Evolutionary conservation across 306 rosid species (phyloP).

Genomic region (Urtica urens): DNA sequence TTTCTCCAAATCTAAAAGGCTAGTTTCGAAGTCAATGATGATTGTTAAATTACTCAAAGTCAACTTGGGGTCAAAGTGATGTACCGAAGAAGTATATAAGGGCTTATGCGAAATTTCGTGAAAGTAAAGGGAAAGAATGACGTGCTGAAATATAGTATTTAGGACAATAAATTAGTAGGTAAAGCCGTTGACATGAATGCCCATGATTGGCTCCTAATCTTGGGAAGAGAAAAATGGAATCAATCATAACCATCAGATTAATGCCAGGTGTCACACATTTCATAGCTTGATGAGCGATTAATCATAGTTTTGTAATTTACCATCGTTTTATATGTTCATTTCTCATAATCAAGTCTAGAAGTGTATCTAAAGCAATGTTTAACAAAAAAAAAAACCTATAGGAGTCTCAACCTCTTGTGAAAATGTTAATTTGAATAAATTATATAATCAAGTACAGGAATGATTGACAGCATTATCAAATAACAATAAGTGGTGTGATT

Average conservation of each 20-base stretch:
- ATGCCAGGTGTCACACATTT: conserved; percentile 6
- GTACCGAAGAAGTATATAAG: neutral
- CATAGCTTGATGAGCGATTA: neutral
- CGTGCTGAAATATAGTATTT: neutral
- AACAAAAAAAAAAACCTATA: no score
- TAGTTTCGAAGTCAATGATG: neutral
- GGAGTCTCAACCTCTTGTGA: no score
- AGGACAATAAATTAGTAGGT: conserved; percentile 2
- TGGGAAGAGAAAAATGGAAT: neutral
- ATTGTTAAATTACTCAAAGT: no score
- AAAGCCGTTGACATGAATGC: conserved; percentile 5
- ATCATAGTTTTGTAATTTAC: neutral
- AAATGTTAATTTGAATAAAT: no score
- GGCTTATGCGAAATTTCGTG: neutral
- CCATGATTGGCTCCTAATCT: conserved; percentile 5
- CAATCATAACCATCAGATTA: neutral
- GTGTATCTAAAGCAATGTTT: no score
- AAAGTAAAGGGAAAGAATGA: neutral
- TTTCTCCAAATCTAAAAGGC: neutral
- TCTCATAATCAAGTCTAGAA: no score
- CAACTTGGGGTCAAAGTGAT: neutral
- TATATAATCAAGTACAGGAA: no score
- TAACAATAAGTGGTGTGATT: no score
- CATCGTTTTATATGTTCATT: neutral
- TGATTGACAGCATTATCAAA: no score